phyloP scores from a whole-genome alignment of 1,284 basidiomycete genomes.

The Rhodotorula sp. region DNA sequence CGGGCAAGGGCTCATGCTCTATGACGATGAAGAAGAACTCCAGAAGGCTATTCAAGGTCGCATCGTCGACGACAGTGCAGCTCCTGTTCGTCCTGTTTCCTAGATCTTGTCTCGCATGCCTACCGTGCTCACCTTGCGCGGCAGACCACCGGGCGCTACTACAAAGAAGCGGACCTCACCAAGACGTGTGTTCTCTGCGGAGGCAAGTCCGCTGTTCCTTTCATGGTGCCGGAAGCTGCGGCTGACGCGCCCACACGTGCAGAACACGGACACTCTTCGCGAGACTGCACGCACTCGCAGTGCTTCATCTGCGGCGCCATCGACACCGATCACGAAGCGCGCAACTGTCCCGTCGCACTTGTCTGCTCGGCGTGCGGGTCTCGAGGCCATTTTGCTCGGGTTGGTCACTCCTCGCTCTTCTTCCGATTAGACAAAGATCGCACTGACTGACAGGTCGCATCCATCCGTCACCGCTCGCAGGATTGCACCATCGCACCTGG shows the following conservation, averaged over 20 bases:
- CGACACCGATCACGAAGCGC: conserved; percentile 39
- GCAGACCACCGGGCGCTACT: conserved; percentile 38
- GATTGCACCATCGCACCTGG: conserved; percentile 19
- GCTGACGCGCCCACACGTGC: background rate
- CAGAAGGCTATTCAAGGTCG: conserved; percentile 34
- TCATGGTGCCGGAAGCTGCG: background rate
- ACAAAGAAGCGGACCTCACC: conserved; percentile 41
- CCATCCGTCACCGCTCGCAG: background rate
- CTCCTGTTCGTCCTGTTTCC: conserved; percentile 18
- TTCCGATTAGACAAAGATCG: no score
- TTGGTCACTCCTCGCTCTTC: background rate
- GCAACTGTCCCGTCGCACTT: conserved; percentile 39
- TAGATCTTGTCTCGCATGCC: no score
- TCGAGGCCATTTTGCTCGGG: conserved; percentile 36
- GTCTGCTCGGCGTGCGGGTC: conserved; percentile 38
- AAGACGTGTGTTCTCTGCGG: conserved; percentile 39
- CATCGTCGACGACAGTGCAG: conserved; percentile 38
- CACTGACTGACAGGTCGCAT: background rate
- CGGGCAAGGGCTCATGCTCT: conserved; percentile 13
- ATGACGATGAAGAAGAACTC: conserved; percentile 33
- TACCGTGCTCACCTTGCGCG: background rate
- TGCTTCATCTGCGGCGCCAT: conserved; percentile 41
- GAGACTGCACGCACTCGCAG: conserved; percentile 40
- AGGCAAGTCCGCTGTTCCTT: conserved; percentile 14
- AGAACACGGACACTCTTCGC: conserved; percentile 38